Evolutionary conservation across 176 grass and related monocot species (phyloP).

Genomic region (Eragrostis nindensis): DNA sequence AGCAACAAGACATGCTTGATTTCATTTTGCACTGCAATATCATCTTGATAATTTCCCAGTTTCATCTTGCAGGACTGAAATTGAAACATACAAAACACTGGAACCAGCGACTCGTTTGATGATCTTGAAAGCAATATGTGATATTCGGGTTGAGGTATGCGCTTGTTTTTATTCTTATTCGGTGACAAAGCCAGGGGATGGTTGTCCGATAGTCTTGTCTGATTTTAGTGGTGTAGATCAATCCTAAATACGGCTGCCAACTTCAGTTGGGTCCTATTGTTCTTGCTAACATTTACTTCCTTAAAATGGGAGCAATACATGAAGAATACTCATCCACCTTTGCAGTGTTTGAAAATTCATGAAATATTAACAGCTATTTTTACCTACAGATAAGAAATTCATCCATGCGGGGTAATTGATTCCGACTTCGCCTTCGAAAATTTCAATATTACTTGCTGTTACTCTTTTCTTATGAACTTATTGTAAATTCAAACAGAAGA

Average conservation of each 20-base stretch:
- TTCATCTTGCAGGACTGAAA: slow-evolving; percentile 66
- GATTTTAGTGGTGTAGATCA: slow-evolving; percentile 13
- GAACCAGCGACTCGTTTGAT: slow-evolving; percentile 78
- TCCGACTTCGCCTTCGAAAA: neutral
- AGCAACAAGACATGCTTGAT: slow-evolving; percentile 29
- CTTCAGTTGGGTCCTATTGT: slow-evolving; percentile 4
- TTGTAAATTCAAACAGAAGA: neutral
- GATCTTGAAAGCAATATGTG: slow-evolving; percentile 96
- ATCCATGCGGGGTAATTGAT: neutral
- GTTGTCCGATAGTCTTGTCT: neutral
- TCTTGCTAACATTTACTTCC: neutral
- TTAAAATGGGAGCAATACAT: slow-evolving; percentile 6
- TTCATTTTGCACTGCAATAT: slow-evolving; percentile 13
- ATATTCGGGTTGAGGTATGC: slow-evolving; percentile 87
- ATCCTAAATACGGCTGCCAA: neutral
- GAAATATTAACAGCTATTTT: neutral
- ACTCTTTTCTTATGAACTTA: slow-evolving; percentile 23
- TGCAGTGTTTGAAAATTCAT: neutral
- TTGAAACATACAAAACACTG: slow-evolving; percentile 81
- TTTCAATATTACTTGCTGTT: slow-evolving; percentile 8
- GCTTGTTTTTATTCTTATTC: slow-evolving; percentile 18
- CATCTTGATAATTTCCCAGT: slow-evolving; percentile 8
- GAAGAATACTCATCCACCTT: neutral
- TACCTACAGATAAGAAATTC: neutral
- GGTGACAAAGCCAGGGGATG: neutral